These are phyloP conservation scores for Ramaria rubella DNA, from an alignment of 768 basidiomycete genomes.

Conservation along the genomic window DNA sequence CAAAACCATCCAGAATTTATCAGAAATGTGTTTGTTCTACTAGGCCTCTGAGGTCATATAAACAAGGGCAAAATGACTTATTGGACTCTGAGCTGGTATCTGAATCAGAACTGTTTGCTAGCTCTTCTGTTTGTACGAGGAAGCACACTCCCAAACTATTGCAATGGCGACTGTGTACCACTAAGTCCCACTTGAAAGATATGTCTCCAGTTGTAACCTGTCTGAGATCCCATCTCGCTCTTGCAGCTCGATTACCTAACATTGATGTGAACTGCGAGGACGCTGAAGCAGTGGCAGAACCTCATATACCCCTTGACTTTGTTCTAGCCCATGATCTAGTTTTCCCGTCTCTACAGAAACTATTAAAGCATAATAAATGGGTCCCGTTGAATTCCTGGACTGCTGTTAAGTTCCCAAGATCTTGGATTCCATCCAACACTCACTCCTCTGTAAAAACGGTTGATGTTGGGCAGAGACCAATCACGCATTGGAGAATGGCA, in stretches of 20 bases:
- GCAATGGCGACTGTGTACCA: no score
- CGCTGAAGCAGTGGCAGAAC: not conserved
- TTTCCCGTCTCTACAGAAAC: not conserved
- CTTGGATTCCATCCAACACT: not conserved
- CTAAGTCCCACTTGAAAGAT: not conserved
- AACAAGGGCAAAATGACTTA: not conserved
- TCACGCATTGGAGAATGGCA: not conserved
- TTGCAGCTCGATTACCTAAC: not conserved
- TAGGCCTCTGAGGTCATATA: no score
- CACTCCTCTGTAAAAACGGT: not conserved
- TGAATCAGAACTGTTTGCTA: not conserved
- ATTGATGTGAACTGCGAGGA: not conserved
- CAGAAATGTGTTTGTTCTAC: not conserved
- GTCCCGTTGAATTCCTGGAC: not conserved
- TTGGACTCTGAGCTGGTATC: not conserved
- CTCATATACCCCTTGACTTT: not conserved
- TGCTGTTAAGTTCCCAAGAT: not conserved
- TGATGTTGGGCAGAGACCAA: not conserved
- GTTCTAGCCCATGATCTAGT: not conserved
- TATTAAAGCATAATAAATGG: not conserved
- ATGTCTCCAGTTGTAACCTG: not conserved
- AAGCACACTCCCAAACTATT: not conserved
- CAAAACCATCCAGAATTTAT: not conserved
- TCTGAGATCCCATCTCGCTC: not conserved
- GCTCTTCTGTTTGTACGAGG: not conserved